These are phyloP conservation scores for Pisolithus thermaeus DNA, from an alignment of 1,284 basidiomycete species.

Conservation along the genomic window DNA sequence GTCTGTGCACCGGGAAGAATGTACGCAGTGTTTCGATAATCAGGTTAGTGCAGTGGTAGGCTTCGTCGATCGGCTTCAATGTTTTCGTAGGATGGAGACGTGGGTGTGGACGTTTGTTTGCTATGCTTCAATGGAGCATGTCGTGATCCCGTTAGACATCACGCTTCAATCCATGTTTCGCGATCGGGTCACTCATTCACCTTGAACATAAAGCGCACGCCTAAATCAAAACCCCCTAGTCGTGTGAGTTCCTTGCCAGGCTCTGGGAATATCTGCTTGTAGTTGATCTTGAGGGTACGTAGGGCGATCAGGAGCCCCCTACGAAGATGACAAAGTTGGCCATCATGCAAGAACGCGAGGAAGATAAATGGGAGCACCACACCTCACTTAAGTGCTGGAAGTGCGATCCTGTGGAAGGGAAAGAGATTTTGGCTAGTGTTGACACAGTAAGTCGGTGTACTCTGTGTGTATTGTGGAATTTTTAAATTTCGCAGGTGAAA, in stretches of 20 bases:
- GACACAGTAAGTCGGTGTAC: conserved; percentile 6
- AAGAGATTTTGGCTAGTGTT: conserved; percentile 33
- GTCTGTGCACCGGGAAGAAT: conserved; percentile 80
- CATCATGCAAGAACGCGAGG: conserved; percentile 79
- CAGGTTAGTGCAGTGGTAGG: conserved; percentile 52
- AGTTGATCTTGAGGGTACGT: neutral
- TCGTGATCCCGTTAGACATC: conserved; percentile 54
- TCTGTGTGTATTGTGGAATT: neutral
- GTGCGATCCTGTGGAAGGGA: conserved; percentile 54
- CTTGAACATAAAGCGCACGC: conserved; percentile 76
- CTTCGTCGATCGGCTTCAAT: conserved; percentile 6
- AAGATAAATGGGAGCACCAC: conserved; percentile 78
- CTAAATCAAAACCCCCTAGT: conserved; percentile 60
- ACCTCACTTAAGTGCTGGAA: conserved; percentile 74
- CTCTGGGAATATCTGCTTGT: too few relatives aligned
- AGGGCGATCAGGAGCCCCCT: conserved; percentile 72
- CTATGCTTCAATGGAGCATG: conserved; percentile 94
- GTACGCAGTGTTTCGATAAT: conserved; percentile 94
- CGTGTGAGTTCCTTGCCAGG: conserved; percentile 46
- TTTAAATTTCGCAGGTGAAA: conserved; percentile 36
- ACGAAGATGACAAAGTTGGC: conserved; percentile 85
- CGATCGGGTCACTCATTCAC: conserved; percentile 75
- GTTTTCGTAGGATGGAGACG: conserved; percentile 53
- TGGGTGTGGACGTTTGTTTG: conserved; percentile 88
- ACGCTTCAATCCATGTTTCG: conserved; percentile 66